These are phyloP conservation scores for Cutaneotrichosporon sp. DNA, from an alignment of 1,284 basidiomycete genomes.

Conservation along the genomic window DNA sequence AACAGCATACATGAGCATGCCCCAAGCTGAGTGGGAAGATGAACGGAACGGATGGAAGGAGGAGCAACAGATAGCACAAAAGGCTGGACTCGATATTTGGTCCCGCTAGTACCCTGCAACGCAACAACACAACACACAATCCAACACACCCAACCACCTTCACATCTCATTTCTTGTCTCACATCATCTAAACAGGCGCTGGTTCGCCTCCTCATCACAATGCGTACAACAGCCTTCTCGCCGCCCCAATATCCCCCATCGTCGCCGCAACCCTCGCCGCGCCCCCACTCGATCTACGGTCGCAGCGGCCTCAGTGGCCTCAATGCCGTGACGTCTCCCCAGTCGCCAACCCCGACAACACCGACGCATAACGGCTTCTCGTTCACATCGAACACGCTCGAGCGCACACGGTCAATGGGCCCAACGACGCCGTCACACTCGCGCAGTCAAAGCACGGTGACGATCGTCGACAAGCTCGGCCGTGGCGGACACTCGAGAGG, in stretches of 20 bases:
- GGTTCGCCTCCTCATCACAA: not conserved
- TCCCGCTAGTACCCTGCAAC: too few species aligned
- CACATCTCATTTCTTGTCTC: not conserved
- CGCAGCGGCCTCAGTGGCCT: conserved; percentile 4
- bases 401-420: conserved; percentile 19
- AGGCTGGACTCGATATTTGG: too few species aligned
- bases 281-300: conserved; percentile 9
- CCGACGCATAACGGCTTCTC: not conserved
- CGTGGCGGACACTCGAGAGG: conserved; percentile 9
- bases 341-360: not conserved
- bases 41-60: too few species aligned
- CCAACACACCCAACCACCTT: not conserved
- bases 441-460: conserved; percentile 4
- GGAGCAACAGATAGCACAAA: too few species aligned
- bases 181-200: not conserved
- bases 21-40: too few species aligned
- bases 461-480: conserved; percentile 7
- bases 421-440: conserved; percentile 6
- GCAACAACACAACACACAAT: too few species aligned
- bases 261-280: not conserved
- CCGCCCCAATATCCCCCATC: conserved; percentile 1
- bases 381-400: conserved; percentile 1
- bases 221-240: conserved; percentile 2
- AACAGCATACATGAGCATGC: too few species aligned
- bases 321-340: conserved; percentile 4